Evolutionary conservation across 371 early-diverging fungal species (phyloP), one percentile per base, ranked within the genome.

Genomic region (Circinella minor): DNA sequence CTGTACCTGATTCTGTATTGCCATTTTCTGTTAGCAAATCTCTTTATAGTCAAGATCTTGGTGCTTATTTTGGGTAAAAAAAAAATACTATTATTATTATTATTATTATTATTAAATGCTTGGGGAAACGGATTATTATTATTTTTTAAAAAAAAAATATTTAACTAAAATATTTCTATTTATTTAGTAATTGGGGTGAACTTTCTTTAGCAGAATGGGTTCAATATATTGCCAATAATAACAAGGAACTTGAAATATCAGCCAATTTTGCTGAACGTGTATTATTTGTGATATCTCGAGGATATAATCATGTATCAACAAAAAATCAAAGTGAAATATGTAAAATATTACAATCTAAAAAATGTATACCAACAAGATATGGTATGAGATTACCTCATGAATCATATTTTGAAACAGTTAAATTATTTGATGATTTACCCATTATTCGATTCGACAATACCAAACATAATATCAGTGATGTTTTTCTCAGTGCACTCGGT

Each of bases 391-490:
- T 76, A 1, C 95, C 97, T 3, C 69, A 61, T 5, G 91, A 95
- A 27, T 79, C 92, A 2, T 97, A 97, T 69, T 94, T 96, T 76
- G 77, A 83, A 36, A 86, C 80, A 3, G 96, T 95, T 8, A 94
- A 91, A 10, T 71, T 97, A 0, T 96, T 97, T 78, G 90, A 88
- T 18, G 95, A 96, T 75, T 76, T 97, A 20, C 93, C 96, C 4
- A 83, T 89, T 7, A 80, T 92, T 34, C 69, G 75, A 9, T 87
- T 95, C 27, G 69, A 79, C 47, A 75, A 88, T 43, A 75, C 81
- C 2, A 82, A 82, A 62, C 57, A 57, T 34, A 68, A 66, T n/a
- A 74, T 91, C 1, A 71, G 80, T 18, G 93, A 95, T 8, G 61
- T 72, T 36, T 81, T 95, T 17, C 74, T 96, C 43, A 74, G 79